Conservation (phyloP, 2,329 filamentous ascomycete species). For the Cercospora beticola region DNA sequence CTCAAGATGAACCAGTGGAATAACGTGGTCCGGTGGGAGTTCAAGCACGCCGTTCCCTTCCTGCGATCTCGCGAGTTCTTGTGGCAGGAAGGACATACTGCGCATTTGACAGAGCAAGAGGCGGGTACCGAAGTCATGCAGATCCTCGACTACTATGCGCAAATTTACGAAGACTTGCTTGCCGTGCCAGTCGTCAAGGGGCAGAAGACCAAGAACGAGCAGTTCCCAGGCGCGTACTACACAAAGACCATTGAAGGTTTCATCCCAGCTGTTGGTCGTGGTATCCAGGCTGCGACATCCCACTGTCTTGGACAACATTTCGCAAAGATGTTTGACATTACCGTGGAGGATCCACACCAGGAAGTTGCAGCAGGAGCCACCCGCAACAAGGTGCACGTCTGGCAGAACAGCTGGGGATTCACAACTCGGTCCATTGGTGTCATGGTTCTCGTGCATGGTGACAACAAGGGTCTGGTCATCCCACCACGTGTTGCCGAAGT, state of each 20-base stretch:
- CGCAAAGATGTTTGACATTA: constrained; percentile 98
- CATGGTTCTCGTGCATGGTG: constrained; percentile 97
- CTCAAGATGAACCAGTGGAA: constrained; percentile 98
- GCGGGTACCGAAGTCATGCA: constrained; percentile 84
- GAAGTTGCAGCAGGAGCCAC: constrained; percentile 64
- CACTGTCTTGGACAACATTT: constrained; percentile 97
- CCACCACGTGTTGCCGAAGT: constrained; percentile 85
- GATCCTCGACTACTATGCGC: constrained; percentile 90
- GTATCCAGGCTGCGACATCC: constrained; percentile 93
- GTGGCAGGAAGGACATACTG: constrained; percentile 96
- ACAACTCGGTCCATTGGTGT: constrained; percentile 96
- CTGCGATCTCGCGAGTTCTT: constrained; percentile 91
- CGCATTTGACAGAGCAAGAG: constrained; percentile 79
- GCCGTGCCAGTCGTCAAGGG: constrained; percentile 94
- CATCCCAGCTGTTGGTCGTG: constrained; percentile 90
- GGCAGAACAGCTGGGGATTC: constrained; percentile 99
- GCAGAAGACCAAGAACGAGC: constrained; percentile 94
- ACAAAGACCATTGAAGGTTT: constrained; percentile 97
- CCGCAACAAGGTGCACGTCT: constrained; percentile 79
- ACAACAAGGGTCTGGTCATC: constrained; percentile 91
- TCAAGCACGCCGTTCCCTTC: constrained; percentile 85
- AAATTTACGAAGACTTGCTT: constrained; percentile 88
- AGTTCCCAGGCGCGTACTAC: constrained; percentile 95
- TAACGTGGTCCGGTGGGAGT: constrained; percentile 92
- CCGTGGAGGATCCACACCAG: constrained; percentile 81